Base-by-base conservation (phyloP, 2,329 filamentous ascomycete genomes). In the Gliomastix tumulicola region DNA sequence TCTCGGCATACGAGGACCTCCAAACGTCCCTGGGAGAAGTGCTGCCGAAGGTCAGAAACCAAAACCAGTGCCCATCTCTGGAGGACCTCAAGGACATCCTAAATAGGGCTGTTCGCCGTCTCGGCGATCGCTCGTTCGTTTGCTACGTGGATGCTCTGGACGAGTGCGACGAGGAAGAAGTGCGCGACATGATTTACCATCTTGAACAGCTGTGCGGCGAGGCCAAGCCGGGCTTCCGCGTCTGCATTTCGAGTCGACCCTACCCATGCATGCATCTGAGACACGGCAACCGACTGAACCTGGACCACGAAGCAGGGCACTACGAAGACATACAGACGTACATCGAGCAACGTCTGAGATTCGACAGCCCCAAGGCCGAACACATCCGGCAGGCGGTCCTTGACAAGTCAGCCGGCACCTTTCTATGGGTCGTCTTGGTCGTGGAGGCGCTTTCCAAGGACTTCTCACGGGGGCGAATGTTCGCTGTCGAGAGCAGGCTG, bases 171-270 rank as follows among this genome's bases (percentile, higher is more conserved):
- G 61, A 68, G 34, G 36, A 49, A 2, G 50, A 72, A 32, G 49
- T 64, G 3, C 53, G 54, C 21, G 54, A 59, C 0, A 69, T 74
- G 62, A 46, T 72, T 2, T 30, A 44, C 0, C 65, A 64, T 35
- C 63, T 74, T 12, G 57, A 69, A 34, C 43, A 55, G 0, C 38
- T 71, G 0, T 53, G 56, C 12, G 49, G 60, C 9, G 16, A 48
- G 3, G 51, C 56, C 4, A 35, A 47, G 0, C 36, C 46, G 5
- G 38, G 19, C 0, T 45, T 71, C 4, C 50, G 48, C 6, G 48
- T 66, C 2, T 68, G 60, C 35, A 58, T 71, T 12, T 63, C 66
- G 0, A 71, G 66, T 43, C 52, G 69, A 2, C 62, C 66, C 32
- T 70, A 69, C 32, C 67, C 67, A 1, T 35, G 59, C 10, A 59